Evolutionary conservation across 2,329 filamentous ascomycete species (phyloP).

Genomic region (Xylaria multiplex): DNA sequence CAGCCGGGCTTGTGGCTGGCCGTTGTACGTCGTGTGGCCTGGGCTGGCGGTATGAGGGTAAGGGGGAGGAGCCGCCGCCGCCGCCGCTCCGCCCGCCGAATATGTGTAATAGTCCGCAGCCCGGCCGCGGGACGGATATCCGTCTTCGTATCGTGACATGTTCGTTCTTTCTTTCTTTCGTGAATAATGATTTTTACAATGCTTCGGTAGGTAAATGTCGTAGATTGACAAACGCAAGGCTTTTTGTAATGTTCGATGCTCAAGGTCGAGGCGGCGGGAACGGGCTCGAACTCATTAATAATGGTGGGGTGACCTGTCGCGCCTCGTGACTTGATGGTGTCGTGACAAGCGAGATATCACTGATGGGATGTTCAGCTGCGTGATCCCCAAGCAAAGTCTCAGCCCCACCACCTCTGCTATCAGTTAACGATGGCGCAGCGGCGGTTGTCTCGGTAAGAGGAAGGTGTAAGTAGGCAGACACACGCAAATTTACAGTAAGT

Average conservation of each 20-base stretch:
- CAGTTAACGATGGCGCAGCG: not conserved
- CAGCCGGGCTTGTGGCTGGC: conserved; percentile 38
- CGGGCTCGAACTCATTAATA: not conserved
- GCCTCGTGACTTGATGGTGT: conserved; percentile 29
- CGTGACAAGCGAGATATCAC: conserved; percentile 24
- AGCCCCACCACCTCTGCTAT: conserved; percentile 24
- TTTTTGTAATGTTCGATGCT: not conserved
- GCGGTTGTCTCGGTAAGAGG: too few species aligned
- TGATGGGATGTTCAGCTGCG: conserved; percentile 33
- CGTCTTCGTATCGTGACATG: conserved; percentile 46
- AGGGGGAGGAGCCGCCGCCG: conserved; percentile 13
- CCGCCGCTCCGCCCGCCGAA: conserved; percentile 21
- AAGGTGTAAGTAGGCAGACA: not conserved
- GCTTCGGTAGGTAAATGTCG: not conserved
- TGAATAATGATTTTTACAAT: conserved; percentile 11
- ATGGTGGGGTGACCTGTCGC: conserved; percentile 28
- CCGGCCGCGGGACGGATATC: conserved; percentile 36
- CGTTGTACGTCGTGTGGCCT: conserved; percentile 37
- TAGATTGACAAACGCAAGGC: not conserved
- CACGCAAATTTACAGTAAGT: not conserved
- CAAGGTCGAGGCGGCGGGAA: not conserved
- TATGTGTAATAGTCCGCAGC: conserved; percentile 39
- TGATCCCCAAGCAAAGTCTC: conserved; percentile 20
- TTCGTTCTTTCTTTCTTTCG: not conserved
- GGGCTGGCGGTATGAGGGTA: conserved; percentile 35